phyloP scores from a whole-genome alignment of 805 yeast species.

The Ogataea polymorpha region DNA sequence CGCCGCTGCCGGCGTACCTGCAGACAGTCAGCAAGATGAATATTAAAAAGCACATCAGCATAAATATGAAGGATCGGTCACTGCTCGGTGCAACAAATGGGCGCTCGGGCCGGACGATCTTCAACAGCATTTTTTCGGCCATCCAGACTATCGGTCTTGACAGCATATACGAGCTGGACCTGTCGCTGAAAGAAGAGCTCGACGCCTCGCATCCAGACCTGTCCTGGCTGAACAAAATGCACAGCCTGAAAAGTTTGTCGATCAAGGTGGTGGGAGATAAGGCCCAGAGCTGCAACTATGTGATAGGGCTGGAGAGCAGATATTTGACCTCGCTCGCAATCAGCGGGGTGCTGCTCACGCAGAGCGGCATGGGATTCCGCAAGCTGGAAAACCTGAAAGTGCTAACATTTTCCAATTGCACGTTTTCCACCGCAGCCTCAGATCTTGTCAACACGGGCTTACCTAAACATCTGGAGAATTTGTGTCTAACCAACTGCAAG shows the following conservation, averaged over 20 bases:
- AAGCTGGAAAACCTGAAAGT: slow-evolving; percentile 9
- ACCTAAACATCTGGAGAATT: slow-evolving; percentile 12
- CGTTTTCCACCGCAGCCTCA: slow-evolving; percentile 9
- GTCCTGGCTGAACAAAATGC: slow-evolving; percentile 15
- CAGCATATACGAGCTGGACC: slow-evolving; percentile 17
- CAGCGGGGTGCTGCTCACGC: slow-evolving; percentile 12
- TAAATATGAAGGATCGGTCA: slow-evolving; percentile 14
- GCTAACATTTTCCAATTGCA: slow-evolving; percentile 16
- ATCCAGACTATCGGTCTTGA: slow-evolving; percentile 11
- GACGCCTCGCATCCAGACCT: slow-evolving; percentile 10
- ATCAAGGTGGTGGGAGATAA: slow-evolving; percentile 17
- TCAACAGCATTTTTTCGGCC: slow-evolving; percentile 14
- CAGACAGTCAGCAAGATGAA: slow-evolving; percentile 16
- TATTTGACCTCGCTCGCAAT: slow-evolving; percentile 8
- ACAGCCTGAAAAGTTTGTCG: slow-evolving; percentile 10
- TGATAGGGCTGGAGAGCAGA: slow-evolving; percentile 11
- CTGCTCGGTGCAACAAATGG: slow-evolving; percentile 5
- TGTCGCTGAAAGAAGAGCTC: slow-evolving; percentile 16
- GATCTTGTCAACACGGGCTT: slow-evolving; percentile 9
- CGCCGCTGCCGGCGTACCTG: slow-evolving; percentile 17
- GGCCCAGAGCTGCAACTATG: slow-evolving; percentile 9
- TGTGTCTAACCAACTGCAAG: slow-evolving; percentile 15
- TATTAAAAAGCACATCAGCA: slow-evolving; percentile 16
- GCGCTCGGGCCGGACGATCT: slow-evolving; percentile 2
- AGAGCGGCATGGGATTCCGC: slow-evolving; percentile 6